Evolutionary conservation across 495 filamentous ascomycete genomes (phyloP), one percentile per base, ranked within the genome.

Genomic region (Stereocaulon alpinum): DNA sequence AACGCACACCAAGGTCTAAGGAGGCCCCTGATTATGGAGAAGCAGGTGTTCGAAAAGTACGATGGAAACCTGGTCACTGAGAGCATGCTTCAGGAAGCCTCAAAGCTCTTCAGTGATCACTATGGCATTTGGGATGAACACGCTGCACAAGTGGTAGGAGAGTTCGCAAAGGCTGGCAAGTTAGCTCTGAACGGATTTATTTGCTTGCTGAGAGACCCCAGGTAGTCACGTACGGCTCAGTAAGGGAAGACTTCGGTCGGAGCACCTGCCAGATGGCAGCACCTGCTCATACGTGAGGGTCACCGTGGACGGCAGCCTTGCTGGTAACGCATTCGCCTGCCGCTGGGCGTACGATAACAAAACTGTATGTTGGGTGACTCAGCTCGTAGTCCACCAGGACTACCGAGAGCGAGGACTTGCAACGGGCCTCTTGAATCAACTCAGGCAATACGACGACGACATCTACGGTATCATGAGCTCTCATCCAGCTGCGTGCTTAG

Each of bases 341-440:
- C 68, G 71, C 20, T 74, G 68, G 72, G 47, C 20, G 15, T 43
- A 49, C 52, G 12, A 68, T 32, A 57, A 56, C 7, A 64, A 44
- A 58, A 66, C 43, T 54, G 55, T 74, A 43, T 73, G 66, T 60
- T 74, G 72, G 72, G 53, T 74, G 22, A 72, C 72, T 59, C 71
- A 74, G 60, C 66, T 74, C 22, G 69, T 71, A 0, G 69, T 74
- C 30, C 65, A 69, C 52, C 50, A 32, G 40, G 63, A 68, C 47
- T 72, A 63, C 51, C 67, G 71, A 42, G 62, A 68, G 52, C 65
- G 59, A 42, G 66, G 68, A 55, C 63, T 74, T 52, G 69, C 72
- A 59, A 62, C 49, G 12, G 56, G 56, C 20, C 65, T 74, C 14
- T 63, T 74, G 37, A 59, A 68, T 54, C 24, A 57, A 15, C 59